These are phyloP conservation scores for Spergularia bocconei DNA, from an alignment of 148 eudicot genomes.

Conservation along the genomic window DNA sequence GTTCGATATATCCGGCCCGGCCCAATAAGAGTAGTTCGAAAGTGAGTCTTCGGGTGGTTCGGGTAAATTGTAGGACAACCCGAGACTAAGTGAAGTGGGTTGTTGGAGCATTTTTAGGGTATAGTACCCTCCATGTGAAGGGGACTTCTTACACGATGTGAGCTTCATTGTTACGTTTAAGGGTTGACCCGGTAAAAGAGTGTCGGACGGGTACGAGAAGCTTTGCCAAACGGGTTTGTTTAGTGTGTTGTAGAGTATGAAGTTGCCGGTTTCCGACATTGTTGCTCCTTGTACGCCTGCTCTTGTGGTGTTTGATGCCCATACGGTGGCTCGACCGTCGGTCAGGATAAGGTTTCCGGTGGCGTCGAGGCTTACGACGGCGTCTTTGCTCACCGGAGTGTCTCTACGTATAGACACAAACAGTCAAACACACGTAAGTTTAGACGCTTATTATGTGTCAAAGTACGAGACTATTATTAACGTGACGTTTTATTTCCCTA, in stretches of 20 bases:
- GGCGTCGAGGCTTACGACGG: conserved; percentile 47
- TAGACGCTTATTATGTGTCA: no score
- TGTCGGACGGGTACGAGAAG: conserved; percentile 79
- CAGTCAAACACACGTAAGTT: no score
- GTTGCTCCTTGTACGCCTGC: conserved; percentile 37
- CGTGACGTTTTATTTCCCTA: no score
- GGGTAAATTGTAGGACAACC: conserved; percentile 63
- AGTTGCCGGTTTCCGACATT: conserved; percentile 73
- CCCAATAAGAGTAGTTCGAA: conserved; percentile 73
- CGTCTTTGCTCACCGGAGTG: conserved; percentile 54
- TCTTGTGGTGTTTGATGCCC: conserved; percentile 73
- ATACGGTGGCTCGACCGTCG: conserved; percentile 43
- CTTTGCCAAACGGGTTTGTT: conserved; percentile 53
- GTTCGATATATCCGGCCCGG: conserved; percentile 78
- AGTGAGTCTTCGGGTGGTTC: conserved; percentile 41
- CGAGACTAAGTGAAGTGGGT: conserved; percentile 72
- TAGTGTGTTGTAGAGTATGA: conserved; percentile 43
- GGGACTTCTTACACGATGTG: conserved; percentile 36
- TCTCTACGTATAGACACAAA: conserved; percentile 35
- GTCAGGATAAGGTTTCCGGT: conserved; percentile 61
- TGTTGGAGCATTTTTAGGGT: conserved; percentile 77
- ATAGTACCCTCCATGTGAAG: conserved; percentile 58
- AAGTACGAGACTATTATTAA: no score
- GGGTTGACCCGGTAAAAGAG: conserved; percentile 83
- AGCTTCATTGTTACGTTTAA: conserved; percentile 51